These are phyloP conservation scores for Epichloe amarillans DNA, from an alignment of 2,329 filamentous ascomycete species.

Conservation along the genomic window DNA sequence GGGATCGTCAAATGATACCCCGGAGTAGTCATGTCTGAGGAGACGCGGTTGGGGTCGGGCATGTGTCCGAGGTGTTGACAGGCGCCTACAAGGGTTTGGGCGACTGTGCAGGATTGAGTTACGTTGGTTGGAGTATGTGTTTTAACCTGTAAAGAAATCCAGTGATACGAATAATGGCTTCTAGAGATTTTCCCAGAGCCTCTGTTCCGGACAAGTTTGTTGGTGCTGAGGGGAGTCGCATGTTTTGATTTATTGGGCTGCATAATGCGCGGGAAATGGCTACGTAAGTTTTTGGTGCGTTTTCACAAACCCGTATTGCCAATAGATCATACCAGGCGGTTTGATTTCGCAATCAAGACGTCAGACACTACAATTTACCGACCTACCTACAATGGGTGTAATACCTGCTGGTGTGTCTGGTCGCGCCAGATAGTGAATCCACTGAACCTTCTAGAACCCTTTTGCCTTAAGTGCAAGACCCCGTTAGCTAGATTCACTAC, in stretches of 20 bases:
- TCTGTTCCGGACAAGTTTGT: no score
- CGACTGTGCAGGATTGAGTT: neutral
- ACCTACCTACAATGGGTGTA: no score
- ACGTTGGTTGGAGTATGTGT: neutral
- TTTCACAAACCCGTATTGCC: no score
- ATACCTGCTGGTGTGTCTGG: no score
- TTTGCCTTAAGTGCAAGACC: conserved; percentile 21
- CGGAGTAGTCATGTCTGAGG: conserved; percentile 8
- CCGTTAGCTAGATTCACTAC: conserved; percentile 8
- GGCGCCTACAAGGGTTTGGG: neutral
- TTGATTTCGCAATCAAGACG: no score
- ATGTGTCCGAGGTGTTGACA: neutral
- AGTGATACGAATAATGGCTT: neutral
- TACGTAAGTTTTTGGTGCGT: no score
- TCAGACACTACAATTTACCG: no score
- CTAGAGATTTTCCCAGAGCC: neutral
- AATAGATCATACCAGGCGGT: no score
- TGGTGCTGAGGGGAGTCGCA: neutral
- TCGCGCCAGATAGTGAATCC: conserved; percentile 11
- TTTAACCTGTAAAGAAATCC: neutral
- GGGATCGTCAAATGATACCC: conserved; percentile 14
- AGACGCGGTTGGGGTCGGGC: no score
- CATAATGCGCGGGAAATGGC: no score
- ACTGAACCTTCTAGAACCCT: conserved; percentile 34
- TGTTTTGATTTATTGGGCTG: neutral